Percentiles rank a stretch among this genome's conserved stretches.
Evolutionary conservation across 176 grass and related monocot genomes (phyloP).

Genomic region (maize (Zea mays)): DNA sequence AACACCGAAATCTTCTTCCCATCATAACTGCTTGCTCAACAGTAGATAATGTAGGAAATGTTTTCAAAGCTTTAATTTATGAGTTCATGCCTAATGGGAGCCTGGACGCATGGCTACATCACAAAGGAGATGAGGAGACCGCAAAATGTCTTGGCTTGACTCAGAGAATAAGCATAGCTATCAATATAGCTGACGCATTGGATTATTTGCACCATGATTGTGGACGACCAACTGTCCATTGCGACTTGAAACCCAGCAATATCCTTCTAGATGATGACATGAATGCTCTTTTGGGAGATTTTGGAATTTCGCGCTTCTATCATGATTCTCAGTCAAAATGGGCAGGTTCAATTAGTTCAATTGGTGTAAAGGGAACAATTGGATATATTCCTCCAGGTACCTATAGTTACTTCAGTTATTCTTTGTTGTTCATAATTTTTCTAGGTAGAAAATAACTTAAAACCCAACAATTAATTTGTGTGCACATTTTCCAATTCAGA

Average conservation of each 20-base stretch:
- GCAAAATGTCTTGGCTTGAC: background rate
- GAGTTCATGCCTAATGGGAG: slow-evolving; percentile 41
- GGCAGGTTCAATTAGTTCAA: background rate
- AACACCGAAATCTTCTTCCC: slow-evolving; percentile 52
- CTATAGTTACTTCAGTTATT: no score
- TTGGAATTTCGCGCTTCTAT: background rate
- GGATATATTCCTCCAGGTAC: slow-evolving; percentile 7
- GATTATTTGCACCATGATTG: background rate
- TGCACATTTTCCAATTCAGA: no score
- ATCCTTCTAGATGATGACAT: background rate
- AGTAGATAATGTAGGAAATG: no score
- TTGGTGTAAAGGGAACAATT: no score
- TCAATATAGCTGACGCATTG: background rate
- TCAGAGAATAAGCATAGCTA: background rate
- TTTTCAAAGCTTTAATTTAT: slow-evolving; percentile 58
- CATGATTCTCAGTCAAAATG: background rate
- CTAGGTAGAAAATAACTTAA: no score
- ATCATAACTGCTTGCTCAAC: slow-evolving; percentile 49
- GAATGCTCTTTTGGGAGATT: background rate
- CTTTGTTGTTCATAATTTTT: no score
- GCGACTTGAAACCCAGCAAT: background rate
- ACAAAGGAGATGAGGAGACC: background rate
- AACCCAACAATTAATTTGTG: no score
- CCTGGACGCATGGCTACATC: slow-evolving; percentile 19
- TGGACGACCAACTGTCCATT: background rate